Conservation (phyloP, 768 basidiomycete species). For the Lentinula edodes region DNA sequence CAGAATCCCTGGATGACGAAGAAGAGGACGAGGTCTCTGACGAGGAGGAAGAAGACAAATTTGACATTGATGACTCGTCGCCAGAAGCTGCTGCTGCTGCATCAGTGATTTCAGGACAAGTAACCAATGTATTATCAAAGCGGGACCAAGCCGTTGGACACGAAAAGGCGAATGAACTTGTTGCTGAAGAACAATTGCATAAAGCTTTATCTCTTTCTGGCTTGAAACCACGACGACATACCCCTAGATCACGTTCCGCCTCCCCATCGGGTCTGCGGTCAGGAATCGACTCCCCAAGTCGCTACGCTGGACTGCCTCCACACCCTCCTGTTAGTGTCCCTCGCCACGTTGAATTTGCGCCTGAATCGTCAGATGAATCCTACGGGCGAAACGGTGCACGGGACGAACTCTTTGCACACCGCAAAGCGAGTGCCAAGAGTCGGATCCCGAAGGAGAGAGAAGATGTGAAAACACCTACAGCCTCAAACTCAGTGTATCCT, state of each 20-base stretch:
- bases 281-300: slow-evolving; percentile 60
- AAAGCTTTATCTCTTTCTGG: slow-evolving; percentile 24
- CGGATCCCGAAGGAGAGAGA: slow-evolving; percentile 60
- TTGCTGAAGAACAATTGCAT: slow-evolving; percentile 8
- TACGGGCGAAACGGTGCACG: slow-evolving; percentile 41
- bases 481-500: slow-evolving; percentile 28
- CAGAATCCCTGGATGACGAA: slow-evolving; percentile 44
- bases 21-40: slow-evolving; percentile 45
- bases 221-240: slow-evolving; percentile 25
- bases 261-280: slow-evolving; percentile 40
- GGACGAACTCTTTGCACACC: slow-evolving; percentile 43
- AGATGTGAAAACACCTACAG: slow-evolving; percentile 56
- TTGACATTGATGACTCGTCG: slow-evolving; percentile 91
- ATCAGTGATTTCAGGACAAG: slow-evolving; percentile 4
- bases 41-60: slow-evolving; percentile 70
- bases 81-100: slow-evolving; percentile 37
- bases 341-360: slow-evolving; percentile 48
- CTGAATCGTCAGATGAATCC: slow-evolving; percentile 22
- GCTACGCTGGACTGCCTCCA: slow-evolving; percentile 48
- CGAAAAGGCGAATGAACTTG: not conserved
- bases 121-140: slow-evolving; percentile 7
- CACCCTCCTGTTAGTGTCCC: slow-evolving; percentile 40
- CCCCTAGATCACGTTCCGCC: slow-evolving; percentile 40
- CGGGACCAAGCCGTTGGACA: not conserved
- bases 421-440: slow-evolving; percentile 39